Base-by-base conservation (phyloP, 2,329 filamentous ascomycete genomes). In the Penicillium sp. region DNA sequence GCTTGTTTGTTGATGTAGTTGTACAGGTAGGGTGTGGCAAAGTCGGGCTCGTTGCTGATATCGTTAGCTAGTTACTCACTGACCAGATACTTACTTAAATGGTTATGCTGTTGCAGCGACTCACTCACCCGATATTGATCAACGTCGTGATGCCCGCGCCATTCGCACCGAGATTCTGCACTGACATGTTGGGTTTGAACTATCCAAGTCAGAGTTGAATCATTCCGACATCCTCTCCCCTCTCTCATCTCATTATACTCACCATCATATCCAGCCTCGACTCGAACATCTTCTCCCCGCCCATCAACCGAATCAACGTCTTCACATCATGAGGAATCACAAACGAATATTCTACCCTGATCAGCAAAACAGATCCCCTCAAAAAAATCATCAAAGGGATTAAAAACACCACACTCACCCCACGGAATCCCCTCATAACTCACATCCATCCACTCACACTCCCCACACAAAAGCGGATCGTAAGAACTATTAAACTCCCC, bases 21-120 rank as follows among this genome's bases (percentile, higher is more conserved):
- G 76, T 86, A 90, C 3, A 90, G 76, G 66, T 85, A 90, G 0
- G 86, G 86, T 0, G 81, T 84, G 0, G 80, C 81, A 68, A 90
- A 89, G 61, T 80, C 81, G 0, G 85, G 85, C 68, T 89, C 83
- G 64, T 88, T 88, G 21, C 84, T 85, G 24, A 6, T 6, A 27
- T 27, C 26, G 26, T 27, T 10, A 27, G 26, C n/a, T n/a, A n/a
- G n/a, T n/a, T n/a, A n/a, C n/a, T n/a, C n/a, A n/a, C n/a, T n/a
- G n/a, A n/a, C n/a, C n/a, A n/a, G n/a, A n/a, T n/a, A n/a, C n/a
- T n/a, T n/a, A n/a, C n/a, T n/a, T n/a, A n/a, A n/a, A n/a, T n/a
- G n/a, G n/a, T n/a, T n/a, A n/a, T n/a, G 23, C 5, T 10, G 36
- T 12, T 24, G 9, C 20, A 45, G 27, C 2, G 3, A 41, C 5